These are phyloP conservation scores for Diaporthe ilicicola DNA, from an alignment of 2,329 filamentous ascomycete genomes.

Conservation along the genomic window DNA sequence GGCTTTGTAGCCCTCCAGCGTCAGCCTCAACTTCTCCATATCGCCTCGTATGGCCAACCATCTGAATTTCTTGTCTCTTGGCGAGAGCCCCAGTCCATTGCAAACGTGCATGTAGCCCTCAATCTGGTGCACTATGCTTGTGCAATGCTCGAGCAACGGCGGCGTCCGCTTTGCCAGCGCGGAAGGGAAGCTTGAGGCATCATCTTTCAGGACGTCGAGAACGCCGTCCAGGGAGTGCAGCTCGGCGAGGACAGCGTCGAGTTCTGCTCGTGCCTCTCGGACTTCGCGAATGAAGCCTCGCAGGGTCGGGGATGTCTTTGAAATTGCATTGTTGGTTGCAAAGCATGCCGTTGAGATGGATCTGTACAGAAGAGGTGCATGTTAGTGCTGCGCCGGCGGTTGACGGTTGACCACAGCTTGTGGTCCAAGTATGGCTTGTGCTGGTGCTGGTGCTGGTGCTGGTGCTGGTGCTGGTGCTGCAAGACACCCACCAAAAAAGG, in stretches of 20 bases:
- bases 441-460: too few relatives aligned
- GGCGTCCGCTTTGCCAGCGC: conserved; percentile 48
- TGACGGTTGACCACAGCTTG: not conserved
- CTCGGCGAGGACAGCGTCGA: conserved; percentile 50
- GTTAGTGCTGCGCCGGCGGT: not conserved
- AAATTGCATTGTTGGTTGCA: conserved; percentile 46
- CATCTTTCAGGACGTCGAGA: conserved; percentile 49
- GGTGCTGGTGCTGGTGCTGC: not conserved
- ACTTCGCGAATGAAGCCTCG: conserved; percentile 50
- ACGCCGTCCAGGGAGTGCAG: conserved; percentile 51
- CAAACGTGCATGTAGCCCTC: conserved; percentile 45
- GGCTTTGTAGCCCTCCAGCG: conserved; percentile 49
- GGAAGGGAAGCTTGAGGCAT: conserved; percentile 46
- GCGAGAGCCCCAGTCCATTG: conserved; percentile 41
- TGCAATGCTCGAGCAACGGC: conserved; percentile 46
- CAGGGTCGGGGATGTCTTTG: conserved; percentile 44
- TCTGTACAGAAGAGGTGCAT: conserved; percentile 36
- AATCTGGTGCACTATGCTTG: conserved; percentile 47
- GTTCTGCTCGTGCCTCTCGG: conserved; percentile 49
- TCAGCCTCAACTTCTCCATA: conserved; percentile 43
- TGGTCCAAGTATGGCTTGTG: not conserved
- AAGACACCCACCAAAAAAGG: not conserved
- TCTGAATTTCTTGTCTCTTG: conserved; percentile 46
- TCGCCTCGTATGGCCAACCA: conserved; percentile 48
- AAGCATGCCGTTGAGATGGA: conserved; percentile 50